A percentile compares a stretch with the other conserved stretches of the same genome.
Conservation (phyloP, 2,329 filamentous ascomycete species). For the Pezicula radicicola region DNA sequence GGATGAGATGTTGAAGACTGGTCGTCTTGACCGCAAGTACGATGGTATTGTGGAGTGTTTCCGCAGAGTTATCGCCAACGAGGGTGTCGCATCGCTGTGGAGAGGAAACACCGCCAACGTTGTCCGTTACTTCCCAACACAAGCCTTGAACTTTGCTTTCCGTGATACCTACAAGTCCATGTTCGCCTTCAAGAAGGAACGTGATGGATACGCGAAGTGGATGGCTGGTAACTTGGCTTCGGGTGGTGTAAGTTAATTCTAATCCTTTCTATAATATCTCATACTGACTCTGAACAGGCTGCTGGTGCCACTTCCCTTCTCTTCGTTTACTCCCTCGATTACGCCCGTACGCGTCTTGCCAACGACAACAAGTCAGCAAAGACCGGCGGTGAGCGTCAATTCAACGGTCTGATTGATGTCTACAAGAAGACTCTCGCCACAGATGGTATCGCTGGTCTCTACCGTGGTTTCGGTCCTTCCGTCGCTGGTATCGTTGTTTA, state of each 20-base stretch:
- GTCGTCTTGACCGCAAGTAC: constrained; percentile 98
- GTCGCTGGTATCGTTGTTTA: constrained; percentile 99
- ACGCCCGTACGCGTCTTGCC: constrained; percentile 99
- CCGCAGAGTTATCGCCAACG: constrained; percentile 80
- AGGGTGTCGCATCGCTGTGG: constrained; percentile 96
- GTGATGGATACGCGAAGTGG: constrained; percentile 97
- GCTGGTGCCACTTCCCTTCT: constrained; percentile 99
- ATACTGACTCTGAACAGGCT: constrained; percentile 48
- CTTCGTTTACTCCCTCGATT: constrained; percentile 99
- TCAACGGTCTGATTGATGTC: constrained; percentile 99
- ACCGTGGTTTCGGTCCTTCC: constrained; percentile 99
- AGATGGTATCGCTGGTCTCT: constrained; percentile 99
- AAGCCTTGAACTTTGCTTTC: constrained; percentile 99
- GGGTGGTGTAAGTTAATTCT: constrained; percentile 78
- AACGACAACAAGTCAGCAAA: constrained; percentile 99
- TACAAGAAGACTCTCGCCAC: constrained; percentile 99
- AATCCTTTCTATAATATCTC: neutral
- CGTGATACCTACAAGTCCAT: constrained; percentile 99
- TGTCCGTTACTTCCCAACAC: constrained; percentile 99
- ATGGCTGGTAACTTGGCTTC: constrained; percentile 99
- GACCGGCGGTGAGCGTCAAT: constrained; percentile 96
- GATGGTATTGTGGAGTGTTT: constrained; percentile 93
- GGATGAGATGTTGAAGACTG: constrained; percentile 99
- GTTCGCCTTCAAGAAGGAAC: constrained; percentile 99
- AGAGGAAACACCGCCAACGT: constrained; percentile 99